These are phyloP conservation scores for Diutina ranongensis DNA, from an alignment of 1,139 yeast genomes.

Conservation along the genomic window DNA sequence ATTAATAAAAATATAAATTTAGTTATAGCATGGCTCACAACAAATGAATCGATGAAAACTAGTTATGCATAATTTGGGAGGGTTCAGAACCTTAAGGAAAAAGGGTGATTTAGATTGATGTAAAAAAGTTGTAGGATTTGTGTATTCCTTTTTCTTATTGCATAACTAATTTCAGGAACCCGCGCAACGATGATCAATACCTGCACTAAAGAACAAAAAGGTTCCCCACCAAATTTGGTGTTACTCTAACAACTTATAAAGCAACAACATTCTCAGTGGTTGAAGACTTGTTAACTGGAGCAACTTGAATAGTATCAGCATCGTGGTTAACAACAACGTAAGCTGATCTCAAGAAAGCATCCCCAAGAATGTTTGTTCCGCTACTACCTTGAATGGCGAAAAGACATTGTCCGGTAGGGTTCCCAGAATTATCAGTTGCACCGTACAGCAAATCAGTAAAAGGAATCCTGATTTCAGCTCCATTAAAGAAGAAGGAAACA, in stretches of 20 bases:
- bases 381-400: not conserved
- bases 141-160: too few relatives aligned
- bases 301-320: not conserved
- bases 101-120: too few relatives aligned
- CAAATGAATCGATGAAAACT: too few relatives aligned
- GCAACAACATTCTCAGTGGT: not conserved
- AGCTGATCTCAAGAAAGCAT: not conserved
- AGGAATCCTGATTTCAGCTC: not conserved
- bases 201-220: too few relatives aligned
- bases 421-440: not conserved
- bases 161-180: too few relatives aligned
- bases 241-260: not conserved
- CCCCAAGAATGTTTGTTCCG: not conserved
- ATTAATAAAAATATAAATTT: too few relatives aligned
- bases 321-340: slow-evolving; percentile 5
- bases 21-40: too few relatives aligned
- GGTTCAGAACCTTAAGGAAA: too few relatives aligned
- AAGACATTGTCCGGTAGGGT: not conserved
- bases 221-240: too few relatives aligned
- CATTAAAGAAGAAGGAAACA: not conserved
- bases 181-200: too few relatives aligned
- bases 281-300: not conserved
- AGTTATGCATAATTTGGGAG: too few relatives aligned
- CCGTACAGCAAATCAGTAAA: not conserved
- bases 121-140: too few relatives aligned